phyloP scores from a whole-genome alignment of 139 green algal species.

The Deuterostichococcus epilithicus region DNA sequence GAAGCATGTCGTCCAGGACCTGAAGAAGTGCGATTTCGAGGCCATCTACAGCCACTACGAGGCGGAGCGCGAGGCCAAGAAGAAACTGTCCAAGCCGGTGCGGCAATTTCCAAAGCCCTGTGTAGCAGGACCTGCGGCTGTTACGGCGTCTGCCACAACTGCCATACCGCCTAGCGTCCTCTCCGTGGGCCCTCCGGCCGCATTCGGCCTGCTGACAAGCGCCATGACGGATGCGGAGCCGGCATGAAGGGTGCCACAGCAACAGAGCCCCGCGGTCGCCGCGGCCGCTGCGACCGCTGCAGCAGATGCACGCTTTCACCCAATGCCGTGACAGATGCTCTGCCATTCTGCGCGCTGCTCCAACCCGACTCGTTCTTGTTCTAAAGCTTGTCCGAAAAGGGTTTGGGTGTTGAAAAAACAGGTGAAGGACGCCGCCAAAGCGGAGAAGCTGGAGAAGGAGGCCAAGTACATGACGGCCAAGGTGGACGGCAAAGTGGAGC shows the following conservation, averaged over 20 bases:
- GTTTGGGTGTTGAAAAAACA: conserved; percentile 26
- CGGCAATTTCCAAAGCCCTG: not conserved
- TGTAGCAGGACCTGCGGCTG: not conserved
- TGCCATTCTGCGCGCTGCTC: too few relatives aligned
- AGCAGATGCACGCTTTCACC: too few relatives aligned
- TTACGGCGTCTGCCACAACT: not conserved
- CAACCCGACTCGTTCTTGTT: not conserved
- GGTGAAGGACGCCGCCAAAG: conserved; percentile 88
- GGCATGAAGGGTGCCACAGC: too few relatives aligned
- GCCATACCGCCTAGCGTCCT: not conserved
- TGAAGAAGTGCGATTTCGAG: conserved; percentile 92
- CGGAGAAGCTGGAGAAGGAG: conserved; percentile 76
- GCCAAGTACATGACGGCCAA: conserved; percentile 87
- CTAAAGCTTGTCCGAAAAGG: not conserved
- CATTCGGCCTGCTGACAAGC: too few relatives aligned
- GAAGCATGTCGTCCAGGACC: conserved; percentile 71
- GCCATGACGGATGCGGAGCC: too few relatives aligned
- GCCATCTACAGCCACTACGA: conserved; percentile 90
- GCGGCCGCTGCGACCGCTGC: too few relatives aligned
- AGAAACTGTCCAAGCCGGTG: conserved; percentile 86
- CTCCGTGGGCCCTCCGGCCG: too few relatives aligned
- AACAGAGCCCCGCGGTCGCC: too few relatives aligned
- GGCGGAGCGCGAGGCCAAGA: conserved; percentile 89
- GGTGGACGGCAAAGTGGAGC: conserved; percentile 85
- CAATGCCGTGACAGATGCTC: too few relatives aligned